A percentile compares a stretch with the other conserved stretches of the same genome.
phyloP scores from a whole-genome alignment of 768 basidiomycete species.

The Amanita rimosa region DNA sequence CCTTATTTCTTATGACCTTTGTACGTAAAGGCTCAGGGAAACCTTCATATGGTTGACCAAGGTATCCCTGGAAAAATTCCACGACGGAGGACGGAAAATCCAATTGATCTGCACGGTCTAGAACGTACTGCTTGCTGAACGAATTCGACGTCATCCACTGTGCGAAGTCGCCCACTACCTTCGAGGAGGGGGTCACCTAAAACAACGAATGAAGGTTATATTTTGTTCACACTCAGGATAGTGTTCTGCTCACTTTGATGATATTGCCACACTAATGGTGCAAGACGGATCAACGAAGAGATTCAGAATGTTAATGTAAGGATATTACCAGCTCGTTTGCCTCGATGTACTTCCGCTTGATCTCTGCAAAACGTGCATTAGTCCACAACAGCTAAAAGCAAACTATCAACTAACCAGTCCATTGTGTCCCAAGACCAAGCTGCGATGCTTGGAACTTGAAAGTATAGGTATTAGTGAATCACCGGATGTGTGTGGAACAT shows the following conservation, averaged over 20 bases:
- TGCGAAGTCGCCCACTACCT: constrained; percentile 98
- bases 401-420: constrained; percentile 51
- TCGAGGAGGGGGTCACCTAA: constrained; percentile 94
- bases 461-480: constrained; percentile 11
- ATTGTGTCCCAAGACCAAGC: constrained; percentile 93
- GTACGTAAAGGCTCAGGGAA: constrained; percentile 96
- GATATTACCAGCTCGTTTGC: constrained; percentile 81
- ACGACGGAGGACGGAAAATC: constrained; percentile 98
- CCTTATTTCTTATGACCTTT: constrained; percentile 86
- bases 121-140: constrained; percentile 76
- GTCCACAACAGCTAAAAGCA: constrained; percentile 6
- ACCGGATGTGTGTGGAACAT: constrained; percentile 14
- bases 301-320: constrained; percentile 6
- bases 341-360: constrained; percentile 98
- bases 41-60: constrained; percentile 95
- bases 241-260: constrained; percentile 54
- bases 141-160: constrained; percentile 99
- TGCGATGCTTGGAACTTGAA: constrained; percentile 94
- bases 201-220: background rate
- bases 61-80: constrained; percentile 99
- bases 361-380: constrained; percentile 36
- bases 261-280: constrained; percentile 79
- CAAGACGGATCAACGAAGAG: constrained; percentile 7
- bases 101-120: constrained; percentile 76
- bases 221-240: background rate